Evolutionary conservation across 805 yeast species (phyloP).

Genomic region (Lipomyces spencermartinsiae): DNA sequence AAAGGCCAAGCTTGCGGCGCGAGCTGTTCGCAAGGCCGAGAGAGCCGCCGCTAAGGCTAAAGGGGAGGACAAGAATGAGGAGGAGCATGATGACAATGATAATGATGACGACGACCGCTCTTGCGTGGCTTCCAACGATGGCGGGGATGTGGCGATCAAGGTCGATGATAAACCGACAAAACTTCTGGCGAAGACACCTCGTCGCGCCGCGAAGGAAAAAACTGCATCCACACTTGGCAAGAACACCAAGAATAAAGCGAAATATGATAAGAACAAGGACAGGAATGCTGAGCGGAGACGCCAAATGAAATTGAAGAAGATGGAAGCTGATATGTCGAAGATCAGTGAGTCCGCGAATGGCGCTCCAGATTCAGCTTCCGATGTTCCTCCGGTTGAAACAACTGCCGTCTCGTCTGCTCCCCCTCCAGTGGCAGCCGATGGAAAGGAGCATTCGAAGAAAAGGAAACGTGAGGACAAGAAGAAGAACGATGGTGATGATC

Average conservation of each 20-base stretch:
- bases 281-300: neutral
- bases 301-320: neutral
- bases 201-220: neutral
- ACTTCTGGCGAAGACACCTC: neutral
- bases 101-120: neutral
- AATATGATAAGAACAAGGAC: constrained; percentile 6
- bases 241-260: neutral
- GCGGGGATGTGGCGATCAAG: neutral
- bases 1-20: neutral
- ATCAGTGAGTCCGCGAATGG: neutral
- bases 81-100: neutral
- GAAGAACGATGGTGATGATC: neutral
- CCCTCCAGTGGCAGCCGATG: neutral
- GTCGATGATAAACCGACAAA: neutral
- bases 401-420: neutral
- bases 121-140: neutral
- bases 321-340: neutral
- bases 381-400: neutral
- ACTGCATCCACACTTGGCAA: neutral
- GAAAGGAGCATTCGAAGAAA: neutral
- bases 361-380: neutral
- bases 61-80: neutral
- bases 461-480: neutral
- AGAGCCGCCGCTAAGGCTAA: neutral
- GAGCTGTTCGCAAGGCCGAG: neutral